Conservation (phyloP, 2,329 filamentous ascomycete genomes). For the Talaromyces sp. region DNA sequence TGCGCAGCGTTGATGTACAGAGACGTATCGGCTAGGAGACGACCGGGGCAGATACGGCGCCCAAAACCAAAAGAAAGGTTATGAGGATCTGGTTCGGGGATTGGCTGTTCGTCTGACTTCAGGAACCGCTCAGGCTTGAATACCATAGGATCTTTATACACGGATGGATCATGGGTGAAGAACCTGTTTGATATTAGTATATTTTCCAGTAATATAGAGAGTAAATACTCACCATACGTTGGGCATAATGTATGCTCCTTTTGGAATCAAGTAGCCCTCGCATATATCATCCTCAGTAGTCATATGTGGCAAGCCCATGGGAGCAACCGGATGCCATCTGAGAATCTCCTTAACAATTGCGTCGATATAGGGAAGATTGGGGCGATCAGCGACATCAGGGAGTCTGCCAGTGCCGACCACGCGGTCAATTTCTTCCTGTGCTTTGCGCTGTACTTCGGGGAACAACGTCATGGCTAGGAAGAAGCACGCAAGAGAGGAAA, state of each 20-base stretch:
- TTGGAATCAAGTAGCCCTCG: slow-evolving; percentile 20
- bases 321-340: slow-evolving; percentile 22
- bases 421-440: slow-evolving; percentile 35
- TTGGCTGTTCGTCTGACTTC: slow-evolving; percentile 16
- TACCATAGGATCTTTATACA: slow-evolving; percentile 29
- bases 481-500: slow-evolving; percentile 39
- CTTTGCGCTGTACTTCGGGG: slow-evolving; percentile 47
- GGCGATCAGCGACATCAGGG: slow-evolving; percentile 30
- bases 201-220: background rate
- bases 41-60: slow-evolving; percentile 39
- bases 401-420: slow-evolving; percentile 25
- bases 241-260: slow-evolving; percentile 25
- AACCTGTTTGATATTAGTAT: slow-evolving; percentile 20
- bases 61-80: slow-evolving; percentile 34
- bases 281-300: slow-evolving; percentile 16
- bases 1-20: slow-evolving; percentile 40
- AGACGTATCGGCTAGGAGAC: slow-evolving; percentile 36
- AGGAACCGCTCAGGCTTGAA: slow-evolving; percentile 44
- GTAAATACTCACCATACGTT: slow-evolving; percentile 24
- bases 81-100: slow-evolving; percentile 33
- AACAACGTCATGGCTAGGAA: slow-evolving; percentile 50
- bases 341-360: slow-evolving; percentile 26
- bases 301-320: slow-evolving; percentile 20
- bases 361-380: slow-evolving; percentile 24
- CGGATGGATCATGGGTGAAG: slow-evolving; percentile 34